Evolutionary conservation across 78 protist genomes (phyloP).

Genomic region (Goniomonas avonlea): DNA sequence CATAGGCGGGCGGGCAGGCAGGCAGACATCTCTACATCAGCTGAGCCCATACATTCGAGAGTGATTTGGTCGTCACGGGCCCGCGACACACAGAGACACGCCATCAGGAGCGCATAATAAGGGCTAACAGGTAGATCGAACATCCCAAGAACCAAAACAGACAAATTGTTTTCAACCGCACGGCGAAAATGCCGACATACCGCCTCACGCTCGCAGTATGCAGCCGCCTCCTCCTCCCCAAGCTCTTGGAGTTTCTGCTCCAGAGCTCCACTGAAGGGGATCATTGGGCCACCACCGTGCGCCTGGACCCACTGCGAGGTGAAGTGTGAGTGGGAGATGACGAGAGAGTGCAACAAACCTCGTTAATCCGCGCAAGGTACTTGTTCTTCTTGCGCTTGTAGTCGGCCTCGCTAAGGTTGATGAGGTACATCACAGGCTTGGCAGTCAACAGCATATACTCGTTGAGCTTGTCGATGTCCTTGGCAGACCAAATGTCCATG

Average conservation of each 20-base stretch:
- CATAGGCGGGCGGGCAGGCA: too few relatives aligned
- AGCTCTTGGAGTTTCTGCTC: background rate
- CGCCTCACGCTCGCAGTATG: background rate
- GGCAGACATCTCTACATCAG: too few relatives aligned
- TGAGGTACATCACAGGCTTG: slow-evolving; percentile 73
- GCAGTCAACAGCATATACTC: slow-evolving; percentile 73
- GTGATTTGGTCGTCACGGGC: too few relatives aligned
- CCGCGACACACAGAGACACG: too few relatives aligned
- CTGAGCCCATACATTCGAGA: too few relatives aligned
- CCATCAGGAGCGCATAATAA: too few relatives aligned
- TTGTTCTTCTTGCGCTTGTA: slow-evolving; percentile 90
- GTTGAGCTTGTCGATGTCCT: slow-evolving; percentile 72
- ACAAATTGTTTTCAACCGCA: too few relatives aligned
- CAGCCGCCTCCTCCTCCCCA: background rate
- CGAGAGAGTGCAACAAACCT: background rate
- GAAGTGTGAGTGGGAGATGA: background rate
- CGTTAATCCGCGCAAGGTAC: slow-evolving; percentile 52
- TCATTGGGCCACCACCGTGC: slow-evolving; percentile 25
- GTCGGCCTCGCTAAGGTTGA: slow-evolving; percentile 77
- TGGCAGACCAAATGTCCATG: slow-evolving; percentile 42
- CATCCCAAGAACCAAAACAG: too few relatives aligned
- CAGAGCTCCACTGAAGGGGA: slow-evolving; percentile 19
- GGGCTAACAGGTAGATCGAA: too few relatives aligned
- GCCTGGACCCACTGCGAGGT: slow-evolving; percentile 2
- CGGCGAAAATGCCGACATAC: too few relatives aligned